A percentile compares a stretch with the other conserved stretches of the same genome.
These are phyloP conservation scores for Ascochyta viciae-villosae DNA, from an alignment of 2,329 filamentous ascomycete genomes.

Conservation along the genomic window DNA sequence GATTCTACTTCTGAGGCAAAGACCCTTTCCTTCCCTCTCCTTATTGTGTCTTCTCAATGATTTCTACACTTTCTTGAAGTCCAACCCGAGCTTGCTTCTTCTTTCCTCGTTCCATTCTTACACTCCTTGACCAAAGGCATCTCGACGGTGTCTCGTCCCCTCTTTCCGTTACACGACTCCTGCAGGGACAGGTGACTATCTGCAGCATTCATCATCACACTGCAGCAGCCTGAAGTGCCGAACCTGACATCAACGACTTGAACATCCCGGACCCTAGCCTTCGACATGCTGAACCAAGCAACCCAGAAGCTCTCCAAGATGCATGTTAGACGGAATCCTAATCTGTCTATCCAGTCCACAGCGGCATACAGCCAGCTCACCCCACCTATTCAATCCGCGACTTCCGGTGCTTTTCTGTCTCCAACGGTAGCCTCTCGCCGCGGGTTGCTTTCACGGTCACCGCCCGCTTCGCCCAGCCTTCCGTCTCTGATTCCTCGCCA, in stretches of 20 bases:
- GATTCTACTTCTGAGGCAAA: constrained; percentile 24
- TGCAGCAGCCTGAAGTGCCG: constrained; percentile 17
- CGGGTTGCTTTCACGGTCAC: constrained; percentile 71
- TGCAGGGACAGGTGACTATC: constrained; percentile 36
- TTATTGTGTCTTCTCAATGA: constrained; percentile 25
- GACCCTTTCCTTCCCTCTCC: constrained; percentile 8
- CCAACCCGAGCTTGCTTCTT: constrained; percentile 11
- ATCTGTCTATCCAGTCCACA: constrained; percentile 54
- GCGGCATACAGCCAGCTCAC: constrained; percentile 44
- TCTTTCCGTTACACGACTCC: constrained; percentile 24
- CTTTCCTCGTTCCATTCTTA: constrained; percentile 22
- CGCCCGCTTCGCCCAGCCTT: constrained; percentile 73
- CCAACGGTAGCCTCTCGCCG: constrained; percentile 49
- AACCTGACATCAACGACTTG: constrained; percentile 8
- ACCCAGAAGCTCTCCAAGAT: constrained; percentile 49
- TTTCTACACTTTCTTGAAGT: constrained; percentile 17
- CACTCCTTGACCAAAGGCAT: constrained; percentile 16
- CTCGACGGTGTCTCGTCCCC: constrained; percentile 23
- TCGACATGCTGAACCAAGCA: constrained; percentile 47
- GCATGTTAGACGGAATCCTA: constrained; percentile 57
- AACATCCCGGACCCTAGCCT: constrained; percentile 11
- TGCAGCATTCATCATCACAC: constrained; percentile 19
- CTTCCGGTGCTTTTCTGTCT: constrained; percentile 46
- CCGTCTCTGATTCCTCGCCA: constrained; percentile 71
- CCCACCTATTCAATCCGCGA: constrained; percentile 39